These are phyloP conservation scores for Elaeis guineensis DNA, from an alignment of 176 grass and related monocot species.

Conservation along the genomic window DNA sequence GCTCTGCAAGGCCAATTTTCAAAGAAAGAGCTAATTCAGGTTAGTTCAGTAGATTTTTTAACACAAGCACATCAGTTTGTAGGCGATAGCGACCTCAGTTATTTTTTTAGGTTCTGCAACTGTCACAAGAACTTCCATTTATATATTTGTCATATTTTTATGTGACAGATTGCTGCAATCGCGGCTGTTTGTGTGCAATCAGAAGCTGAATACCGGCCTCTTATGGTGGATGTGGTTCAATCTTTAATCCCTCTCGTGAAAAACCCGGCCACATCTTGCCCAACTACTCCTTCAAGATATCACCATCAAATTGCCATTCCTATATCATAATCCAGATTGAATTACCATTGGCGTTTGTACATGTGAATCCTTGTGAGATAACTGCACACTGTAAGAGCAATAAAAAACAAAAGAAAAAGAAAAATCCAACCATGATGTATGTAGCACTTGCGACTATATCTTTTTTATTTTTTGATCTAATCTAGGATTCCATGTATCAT, in stretches of 20 bases:
- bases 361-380: too few species aligned
- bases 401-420: too few species aligned
- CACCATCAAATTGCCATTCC: slow-evolving; percentile 24
- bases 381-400: too few species aligned
- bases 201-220: slow-evolving; percentile 85
- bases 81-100: too few species aligned
- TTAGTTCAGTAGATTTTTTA: slow-evolving; percentile 9
- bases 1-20: slow-evolving; percentile 61
- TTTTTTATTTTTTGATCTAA: too few species aligned
- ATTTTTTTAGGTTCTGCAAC: too few species aligned
- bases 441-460: too few species aligned
- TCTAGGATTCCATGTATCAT: too few species aligned
- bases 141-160: neutral
- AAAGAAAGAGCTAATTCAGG: slow-evolving; percentile 88
- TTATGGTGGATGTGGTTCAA: slow-evolving; percentile 98
- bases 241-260: slow-evolving; percentile 88
- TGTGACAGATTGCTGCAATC: slow-evolving; percentile 74
- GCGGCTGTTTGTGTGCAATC: slow-evolving; percentile 87
- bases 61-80: too few species aligned
- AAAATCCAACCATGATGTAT: too few species aligned
- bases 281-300: slow-evolving; percentile 40
- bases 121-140: too few species aligned
- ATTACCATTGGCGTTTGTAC: too few species aligned
- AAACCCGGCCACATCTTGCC: slow-evolving; percentile 29
- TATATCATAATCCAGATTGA: neutral